These are phyloP conservation scores for Phaeotremella skinneri DNA, from an alignment of 768 basidiomycete genomes.

Conservation along the genomic window DNA sequence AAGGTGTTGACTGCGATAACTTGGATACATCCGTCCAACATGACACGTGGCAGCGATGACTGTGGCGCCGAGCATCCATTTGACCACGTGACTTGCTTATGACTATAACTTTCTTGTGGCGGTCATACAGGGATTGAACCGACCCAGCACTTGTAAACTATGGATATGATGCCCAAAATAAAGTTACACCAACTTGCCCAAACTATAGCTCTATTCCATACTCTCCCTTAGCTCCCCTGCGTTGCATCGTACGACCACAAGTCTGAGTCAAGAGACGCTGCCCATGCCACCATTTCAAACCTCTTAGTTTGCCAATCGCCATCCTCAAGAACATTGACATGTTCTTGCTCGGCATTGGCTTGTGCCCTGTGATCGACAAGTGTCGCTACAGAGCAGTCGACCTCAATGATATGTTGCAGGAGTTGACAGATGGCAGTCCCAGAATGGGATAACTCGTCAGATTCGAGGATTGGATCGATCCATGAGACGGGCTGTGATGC, in stretches of 20 bases:
- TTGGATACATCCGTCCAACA: background rate
- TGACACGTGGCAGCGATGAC: background rate
- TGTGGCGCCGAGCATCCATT: background rate
- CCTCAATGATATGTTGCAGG: background rate
- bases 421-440: background rate
- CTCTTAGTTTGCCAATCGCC: background rate
- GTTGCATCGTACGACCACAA: background rate
- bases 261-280: background rate
- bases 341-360: background rate
- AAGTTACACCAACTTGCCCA: background rate
- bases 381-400: background rate
- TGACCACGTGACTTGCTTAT: background rate
- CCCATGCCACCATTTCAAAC: background rate
- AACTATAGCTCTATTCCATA: background rate
- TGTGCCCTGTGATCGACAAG: background rate
- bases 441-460: background rate
- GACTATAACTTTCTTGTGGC: background rate
- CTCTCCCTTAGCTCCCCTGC: background rate
- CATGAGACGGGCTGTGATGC: background rate
- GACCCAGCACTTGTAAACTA: background rate
- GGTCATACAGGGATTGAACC: background rate
- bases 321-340: background rate
- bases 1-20: background rate
- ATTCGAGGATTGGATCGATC: background rate
- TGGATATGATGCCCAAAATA: background rate